Percentiles rank a stretch among this genome's conserved stretches.
phyloP scores from a whole-genome alignment of 2,329 filamentous ascomycete species.

The Drechslerella stenobrocha region DNA sequence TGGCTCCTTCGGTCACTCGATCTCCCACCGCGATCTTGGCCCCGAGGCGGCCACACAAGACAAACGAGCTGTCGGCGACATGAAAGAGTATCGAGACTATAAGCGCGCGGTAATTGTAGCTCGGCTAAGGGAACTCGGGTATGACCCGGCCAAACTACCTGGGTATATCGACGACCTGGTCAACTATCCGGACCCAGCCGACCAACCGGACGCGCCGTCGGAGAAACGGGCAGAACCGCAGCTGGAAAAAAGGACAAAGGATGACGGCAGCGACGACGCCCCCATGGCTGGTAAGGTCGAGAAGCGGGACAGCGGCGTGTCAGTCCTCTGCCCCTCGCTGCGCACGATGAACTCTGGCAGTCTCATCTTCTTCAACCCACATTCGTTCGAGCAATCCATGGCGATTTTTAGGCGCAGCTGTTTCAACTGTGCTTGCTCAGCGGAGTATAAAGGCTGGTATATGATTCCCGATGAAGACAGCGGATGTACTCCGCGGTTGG shows the following conservation, averaged over 20 bases:
- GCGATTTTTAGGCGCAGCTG: slow-evolving; percentile 8
- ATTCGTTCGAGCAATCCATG: slow-evolving; percentile 9
- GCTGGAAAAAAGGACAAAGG: too few species aligned
- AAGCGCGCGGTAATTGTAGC: slow-evolving; percentile 1
- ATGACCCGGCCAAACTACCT: too few species aligned
- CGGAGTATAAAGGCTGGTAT: slow-evolving; percentile 7
- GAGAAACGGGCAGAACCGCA: too few species aligned
- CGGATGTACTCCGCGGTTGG: slow-evolving; percentile 19
- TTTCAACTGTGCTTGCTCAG: slow-evolving; percentile 27
- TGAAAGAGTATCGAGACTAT: not conserved
- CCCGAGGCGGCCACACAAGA: not conserved
- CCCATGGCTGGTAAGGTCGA: too few species aligned
- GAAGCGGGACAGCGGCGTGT: slow-evolving; percentile 1
- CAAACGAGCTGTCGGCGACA: not conserved
- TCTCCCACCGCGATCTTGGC: not conserved
- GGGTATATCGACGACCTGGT: not conserved
- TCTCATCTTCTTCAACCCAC: slow-evolving; percentile 15
- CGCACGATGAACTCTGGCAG: slow-evolving; percentile 20
- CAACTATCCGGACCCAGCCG: not conserved
- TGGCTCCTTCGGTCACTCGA: slow-evolving; percentile 32
- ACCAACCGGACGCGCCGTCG: not conserved
- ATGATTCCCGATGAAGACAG: not conserved
- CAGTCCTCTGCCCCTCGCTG: slow-evolving; percentile 30
- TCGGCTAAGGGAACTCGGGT: slow-evolving; percentile 30
- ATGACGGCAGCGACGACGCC: too few species aligned